Base-by-base conservation (phyloP, 2,329 filamentous ascomycete genomes). In the Pestalotiopsis sp. region DNA sequence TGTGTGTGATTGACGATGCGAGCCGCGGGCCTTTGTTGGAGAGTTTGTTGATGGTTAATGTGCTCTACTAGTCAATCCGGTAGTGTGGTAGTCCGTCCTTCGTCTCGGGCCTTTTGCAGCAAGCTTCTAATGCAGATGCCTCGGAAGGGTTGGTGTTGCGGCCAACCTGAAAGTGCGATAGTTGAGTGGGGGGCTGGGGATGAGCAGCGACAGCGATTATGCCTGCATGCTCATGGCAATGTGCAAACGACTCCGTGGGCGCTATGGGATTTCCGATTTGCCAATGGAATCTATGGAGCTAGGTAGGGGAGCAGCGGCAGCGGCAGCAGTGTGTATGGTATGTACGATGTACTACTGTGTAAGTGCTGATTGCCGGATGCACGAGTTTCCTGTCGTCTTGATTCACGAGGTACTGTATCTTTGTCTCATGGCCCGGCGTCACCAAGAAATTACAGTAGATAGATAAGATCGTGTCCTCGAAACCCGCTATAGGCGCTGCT, bases 211-310 rank as follows among this genome's bases (percentile, higher is more conserved):
- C 23, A 25, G 5, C 13, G 17, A 45, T 45, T 38, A 57, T 55
- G 45, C 41, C 64, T 58, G 64, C 45, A 49, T 12, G 64, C 12
- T 23, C 41, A 57, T 38, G 52, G 41, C 41, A 58, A 55, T 65
- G 64, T 67, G 57, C 57, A 38, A 62, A 62, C 41, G 65, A 36
- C 27, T 67, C 58, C 65, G 57, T 62, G 65, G 65, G 38, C 58
- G 52, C 27, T 39, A 67, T 67, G 65, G 65, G 45, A 66, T 66
- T 66, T 55, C 55, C 65, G 23, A 67, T 67, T 63, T 63, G 65
- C 57, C 65, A 63, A 67, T 63, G 25, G 59, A 20, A 27, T 39
- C 31, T 62, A 17, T 59, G 57, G 57, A 27, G 57, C 57, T 59
- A 27, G 31, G 27, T 31, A 31, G 5, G 27, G 27, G 31, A 36